Evolutionary conservation across 192 early-diverging fungal genomes (phyloP).

Genomic region (Coemansia sp.): DNA sequence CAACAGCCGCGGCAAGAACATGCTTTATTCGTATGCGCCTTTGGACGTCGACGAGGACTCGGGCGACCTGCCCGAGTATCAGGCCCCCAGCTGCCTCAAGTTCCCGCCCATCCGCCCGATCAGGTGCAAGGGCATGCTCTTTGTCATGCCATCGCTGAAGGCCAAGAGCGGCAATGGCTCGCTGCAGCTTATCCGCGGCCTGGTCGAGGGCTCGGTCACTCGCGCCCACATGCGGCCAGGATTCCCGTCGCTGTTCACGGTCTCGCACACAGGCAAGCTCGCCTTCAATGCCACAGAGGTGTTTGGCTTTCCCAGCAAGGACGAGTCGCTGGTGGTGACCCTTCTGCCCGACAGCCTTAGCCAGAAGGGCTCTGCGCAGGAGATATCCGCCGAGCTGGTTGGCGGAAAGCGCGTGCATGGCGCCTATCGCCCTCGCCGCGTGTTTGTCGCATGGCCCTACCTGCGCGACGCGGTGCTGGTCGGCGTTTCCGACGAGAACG

Average conservation of each 20-base stretch:
- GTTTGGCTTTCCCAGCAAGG: constrained; percentile 75
- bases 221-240: constrained; percentile 70
- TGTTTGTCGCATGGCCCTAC: constrained; percentile 77
- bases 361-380: constrained; percentile 10
- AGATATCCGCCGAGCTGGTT: constrained; percentile 31
- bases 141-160: constrained; percentile 62
- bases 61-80: constrained; percentile 40
- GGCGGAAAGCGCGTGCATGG: constrained; percentile 28
- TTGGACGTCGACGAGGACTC: constrained; percentile 24
- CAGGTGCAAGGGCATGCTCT: constrained; percentile 55
- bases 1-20: constrained; percentile 61
- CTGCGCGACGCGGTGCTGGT: constrained; percentile 75
- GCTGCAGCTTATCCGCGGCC: constrained; percentile 55
- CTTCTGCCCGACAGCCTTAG: constrained; percentile 18
- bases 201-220: constrained; percentile 61
- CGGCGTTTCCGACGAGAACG: constrained; percentile 66
- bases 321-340: constrained; percentile 47
- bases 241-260: constrained; percentile 85
- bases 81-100: constrained; percentile 58
- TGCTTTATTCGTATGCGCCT: constrained; percentile 59
- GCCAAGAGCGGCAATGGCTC: constrained; percentile 2
- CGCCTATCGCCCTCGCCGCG: constrained; percentile 29
- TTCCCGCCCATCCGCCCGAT: constrained; percentile 70
- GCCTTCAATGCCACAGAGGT: constrained; percentile 80
- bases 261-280: constrained; percentile 65